phyloP scores from a whole-genome alignment of 306 rosid species.

The Fagus sylvatica region DNA sequence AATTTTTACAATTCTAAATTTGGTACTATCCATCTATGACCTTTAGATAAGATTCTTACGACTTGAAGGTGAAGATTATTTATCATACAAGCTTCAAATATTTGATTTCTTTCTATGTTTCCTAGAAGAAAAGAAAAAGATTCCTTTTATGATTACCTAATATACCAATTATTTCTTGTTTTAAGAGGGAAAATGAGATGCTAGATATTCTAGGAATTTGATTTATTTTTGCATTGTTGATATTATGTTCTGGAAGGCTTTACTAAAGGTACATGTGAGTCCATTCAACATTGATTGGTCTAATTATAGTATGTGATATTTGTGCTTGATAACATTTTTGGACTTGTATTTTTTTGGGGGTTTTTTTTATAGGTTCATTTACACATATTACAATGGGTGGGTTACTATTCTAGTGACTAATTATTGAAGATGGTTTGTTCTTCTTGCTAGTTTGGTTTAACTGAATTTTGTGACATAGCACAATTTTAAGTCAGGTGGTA shows the following conservation, averaged over 20 bases:
- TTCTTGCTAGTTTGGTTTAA: too few relatives aligned
- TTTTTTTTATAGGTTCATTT: background rate
- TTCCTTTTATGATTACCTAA: too few relatives aligned
- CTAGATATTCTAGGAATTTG: too few relatives aligned
- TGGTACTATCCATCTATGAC: background rate
- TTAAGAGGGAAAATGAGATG: too few relatives aligned
- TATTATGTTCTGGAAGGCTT: background rate
- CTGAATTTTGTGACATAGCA: constrained; percentile 6
- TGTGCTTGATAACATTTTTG: background rate
- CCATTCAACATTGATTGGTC: background rate
- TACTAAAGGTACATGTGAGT: background rate
- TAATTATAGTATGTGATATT: background rate
- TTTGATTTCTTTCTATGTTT: background rate
- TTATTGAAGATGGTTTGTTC: background rate
- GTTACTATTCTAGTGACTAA: background rate
- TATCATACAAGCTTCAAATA: background rate
- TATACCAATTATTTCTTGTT: too few relatives aligned
- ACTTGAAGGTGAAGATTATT: background rate
- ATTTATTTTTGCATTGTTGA: too few relatives aligned
- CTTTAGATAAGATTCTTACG: background rate
- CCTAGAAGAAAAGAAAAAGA: background rate
- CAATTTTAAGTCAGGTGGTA: background rate
- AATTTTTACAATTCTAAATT: background rate
- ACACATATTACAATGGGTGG: background rate
- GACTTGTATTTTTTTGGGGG: background rate